Evolutionary conservation across 352 stramenopile species (phyloP), one percentile per base, ranked within the genome.

Genomic region (Pythium rhizo-oryzae): DNA sequence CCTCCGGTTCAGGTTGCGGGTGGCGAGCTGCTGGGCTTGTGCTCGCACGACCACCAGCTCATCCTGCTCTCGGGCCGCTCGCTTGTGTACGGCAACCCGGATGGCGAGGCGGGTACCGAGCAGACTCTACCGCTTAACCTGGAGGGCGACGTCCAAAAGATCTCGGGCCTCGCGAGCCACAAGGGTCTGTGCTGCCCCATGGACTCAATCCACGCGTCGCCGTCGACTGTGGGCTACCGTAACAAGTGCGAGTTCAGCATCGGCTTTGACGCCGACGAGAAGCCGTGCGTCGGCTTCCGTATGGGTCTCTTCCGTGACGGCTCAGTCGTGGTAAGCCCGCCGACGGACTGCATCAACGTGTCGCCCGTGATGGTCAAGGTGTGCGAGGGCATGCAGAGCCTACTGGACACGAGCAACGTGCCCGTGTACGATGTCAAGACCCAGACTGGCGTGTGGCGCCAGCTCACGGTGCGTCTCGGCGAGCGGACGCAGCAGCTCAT

Each of bases 211-310:
- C 70, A 92, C 18, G 73, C 85, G 16, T 98, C 91, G 28, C 94
- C 94, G 2, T 69, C 81, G 49, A 85, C 85, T 1, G 81, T 94
- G 71, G 90, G 92, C 25, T 98, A 99, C 76, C 84, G 97, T 37
- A 99, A 99, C 87, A 99, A 99, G 81, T 98, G 92, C 72, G 96
- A 99, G 71, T 99, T 99, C 75, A 99, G 89, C 44, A 93, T 98
- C 71, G 96, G 96, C 44, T 85, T 90, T 28, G 87, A 97, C 64
- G 78, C 62, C 0, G 74, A 92, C 9, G 79, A 79, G 41, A 82
- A 92, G 68, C 83, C 91, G 1, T 93, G 87, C 49, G 77, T 97
- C 4, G 92, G 92, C 18, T 98, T 98, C 69, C 87, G 92, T 28
- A 77, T 95, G 47, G 86, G 88, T 25, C 67, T 93, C 15, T 97